Evolutionary conservation across 176 grass and related monocot genomes (phyloP).

Genomic region (Chloris gayana): DNA sequence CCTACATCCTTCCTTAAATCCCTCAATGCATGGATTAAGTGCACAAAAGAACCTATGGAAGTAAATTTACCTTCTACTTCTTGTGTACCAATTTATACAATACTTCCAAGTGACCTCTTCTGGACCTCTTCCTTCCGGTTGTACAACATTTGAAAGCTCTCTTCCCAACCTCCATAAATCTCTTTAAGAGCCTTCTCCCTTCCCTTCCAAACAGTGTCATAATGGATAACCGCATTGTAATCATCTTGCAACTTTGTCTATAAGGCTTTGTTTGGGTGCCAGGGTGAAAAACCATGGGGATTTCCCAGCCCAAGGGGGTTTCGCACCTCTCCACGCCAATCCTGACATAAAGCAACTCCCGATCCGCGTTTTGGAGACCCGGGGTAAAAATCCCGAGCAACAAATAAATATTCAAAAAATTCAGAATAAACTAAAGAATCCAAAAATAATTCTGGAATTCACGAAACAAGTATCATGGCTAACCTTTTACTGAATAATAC

Average conservation of each 20-base stretch:
- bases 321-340: no score
- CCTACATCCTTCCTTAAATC: background rate
- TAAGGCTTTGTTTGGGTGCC: no score
- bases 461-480: no score
- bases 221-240: background rate
- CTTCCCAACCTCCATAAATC: background rate
- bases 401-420: no score
- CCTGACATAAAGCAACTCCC: no score
- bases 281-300: no score
- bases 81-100: background rate
- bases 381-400: no score
- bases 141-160: background rate
- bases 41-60: background rate
- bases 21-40: background rate
- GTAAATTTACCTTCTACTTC: background rate
- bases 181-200: background rate
- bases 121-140: background rate
- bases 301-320: no score
- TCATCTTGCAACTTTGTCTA: background rate
- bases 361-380: no score
- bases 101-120: background rate
- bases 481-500: no score
- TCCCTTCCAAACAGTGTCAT: background rate
- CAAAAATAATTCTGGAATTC: no score
- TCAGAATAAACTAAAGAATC: no score